Evolutionary conservation across 2,329 filamentous ascomycete species (phyloP).

Genomic region (Pseudogymnoascus sp.): DNA sequence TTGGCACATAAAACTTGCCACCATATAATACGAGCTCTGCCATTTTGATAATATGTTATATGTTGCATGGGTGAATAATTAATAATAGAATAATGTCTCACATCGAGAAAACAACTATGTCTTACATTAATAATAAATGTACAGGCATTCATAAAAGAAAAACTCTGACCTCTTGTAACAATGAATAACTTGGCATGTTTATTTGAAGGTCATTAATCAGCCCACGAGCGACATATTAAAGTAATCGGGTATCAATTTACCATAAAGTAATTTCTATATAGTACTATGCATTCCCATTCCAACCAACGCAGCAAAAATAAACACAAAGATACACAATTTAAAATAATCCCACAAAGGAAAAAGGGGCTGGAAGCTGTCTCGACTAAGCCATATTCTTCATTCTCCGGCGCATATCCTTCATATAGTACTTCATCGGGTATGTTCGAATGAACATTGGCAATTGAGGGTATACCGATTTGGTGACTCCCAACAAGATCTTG

Average conservation of each 20-base stretch:
- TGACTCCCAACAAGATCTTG: slow-evolving; percentile 9
- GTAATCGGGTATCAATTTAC: background rate
- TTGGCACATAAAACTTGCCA: background rate
- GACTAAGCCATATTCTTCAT: background rate
- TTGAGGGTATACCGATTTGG: slow-evolving; percentile 26
- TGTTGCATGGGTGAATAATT: background rate
- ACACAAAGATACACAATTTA: background rate
- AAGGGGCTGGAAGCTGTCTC: too few relatives aligned
- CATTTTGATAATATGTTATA: background rate
- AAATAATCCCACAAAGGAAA: background rate
- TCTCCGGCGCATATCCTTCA: slow-evolving; percentile 21
- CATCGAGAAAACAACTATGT: too few relatives aligned
- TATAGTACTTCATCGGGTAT: slow-evolving; percentile 18
- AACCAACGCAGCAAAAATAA: background rate
- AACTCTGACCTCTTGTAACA: too few relatives aligned
- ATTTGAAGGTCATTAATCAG: background rate
- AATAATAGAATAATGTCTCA: background rate
- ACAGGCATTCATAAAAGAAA: too few relatives aligned
- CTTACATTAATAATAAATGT: too few relatives aligned
- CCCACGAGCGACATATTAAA: background rate
- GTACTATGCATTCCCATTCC: background rate
- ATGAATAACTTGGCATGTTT: background rate
- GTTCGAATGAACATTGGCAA: slow-evolving; percentile 25
- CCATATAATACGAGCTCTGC: background rate
- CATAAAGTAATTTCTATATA: background rate